phyloP scores from a whole-genome alignment of 2,329 filamentous ascomycete species.

The Cyclaneusma minus region DNA sequence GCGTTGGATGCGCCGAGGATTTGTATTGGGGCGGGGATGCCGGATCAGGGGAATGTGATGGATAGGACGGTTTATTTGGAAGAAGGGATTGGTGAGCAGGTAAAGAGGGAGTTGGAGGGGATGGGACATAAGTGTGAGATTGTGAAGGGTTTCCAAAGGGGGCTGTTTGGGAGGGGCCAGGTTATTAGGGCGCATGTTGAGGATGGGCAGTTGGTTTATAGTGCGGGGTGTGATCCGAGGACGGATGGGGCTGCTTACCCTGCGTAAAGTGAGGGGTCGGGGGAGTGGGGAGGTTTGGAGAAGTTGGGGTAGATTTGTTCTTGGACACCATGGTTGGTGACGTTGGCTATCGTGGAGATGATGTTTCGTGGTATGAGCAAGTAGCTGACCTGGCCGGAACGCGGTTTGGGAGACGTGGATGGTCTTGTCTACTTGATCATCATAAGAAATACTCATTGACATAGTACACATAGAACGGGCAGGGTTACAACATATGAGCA shows the following conservation, averaged over 20 bases:
- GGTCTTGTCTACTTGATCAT: too few species aligned
- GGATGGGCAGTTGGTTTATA: conserved; percentile 63
- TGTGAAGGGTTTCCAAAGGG: conserved; percentile 46
- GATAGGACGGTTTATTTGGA: conserved; percentile 63
- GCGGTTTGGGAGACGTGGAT: too few species aligned
- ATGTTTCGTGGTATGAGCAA: too few species aligned
- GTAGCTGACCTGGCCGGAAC: too few species aligned
- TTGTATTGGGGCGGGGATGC: conserved; percentile 65
- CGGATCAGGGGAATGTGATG: conserved; percentile 38
- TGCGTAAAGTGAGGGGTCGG: too few species aligned
- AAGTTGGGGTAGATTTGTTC: too few species aligned
- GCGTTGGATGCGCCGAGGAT: conserved; percentile 85
- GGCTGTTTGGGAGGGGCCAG: conserved; percentile 74
- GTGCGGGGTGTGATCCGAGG: conserved; percentile 73
- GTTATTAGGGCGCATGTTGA: conserved; percentile 69
- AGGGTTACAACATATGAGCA: too few species aligned
- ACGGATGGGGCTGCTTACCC: conserved; percentile 64
- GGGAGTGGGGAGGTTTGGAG: too few species aligned
- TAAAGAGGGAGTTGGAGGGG: conserved; percentile 47
- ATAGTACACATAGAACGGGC: too few species aligned
- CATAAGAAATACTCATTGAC: too few species aligned
- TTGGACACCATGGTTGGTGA: too few species aligned
- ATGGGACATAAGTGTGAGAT: conserved; percentile 63
- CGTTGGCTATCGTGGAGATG: too few species aligned
- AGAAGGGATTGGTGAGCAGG: conserved; percentile 59